phyloP scores from a whole-genome alignment of 2,329 filamentous ascomycete genomes.

The Trichophyton verrucosum region DNA sequence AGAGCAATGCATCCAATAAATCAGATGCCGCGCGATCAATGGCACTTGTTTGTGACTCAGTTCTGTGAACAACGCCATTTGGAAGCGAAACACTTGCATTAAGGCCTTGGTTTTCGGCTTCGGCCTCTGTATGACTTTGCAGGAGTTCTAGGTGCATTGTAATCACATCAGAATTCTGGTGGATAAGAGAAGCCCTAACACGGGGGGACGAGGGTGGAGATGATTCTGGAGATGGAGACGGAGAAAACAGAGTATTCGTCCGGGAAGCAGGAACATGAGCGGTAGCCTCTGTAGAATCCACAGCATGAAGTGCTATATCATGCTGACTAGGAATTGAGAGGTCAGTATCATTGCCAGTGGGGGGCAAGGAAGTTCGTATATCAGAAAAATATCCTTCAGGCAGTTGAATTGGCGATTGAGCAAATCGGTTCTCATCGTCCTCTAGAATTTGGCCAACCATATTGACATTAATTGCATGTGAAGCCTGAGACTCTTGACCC shows the following conservation, averaged over 20 bases:
- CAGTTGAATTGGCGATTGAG: slow-evolving; percentile 30
- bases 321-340: slow-evolving; percentile 4
- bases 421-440: slow-evolving; percentile 27
- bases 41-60: slow-evolving; percentile 18
- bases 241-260: slow-evolving; percentile 31
- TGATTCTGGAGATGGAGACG: slow-evolving; percentile 28
- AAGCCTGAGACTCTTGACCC: slow-evolving; percentile 5
- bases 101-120: background rate
- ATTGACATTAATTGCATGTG: slow-evolving; percentile 9
- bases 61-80: slow-evolving; percentile 10
- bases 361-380: slow-evolving; percentile 13
- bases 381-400: slow-evolving; percentile 19
- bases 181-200: slow-evolving; percentile 32
- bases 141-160: slow-evolving; percentile 34
- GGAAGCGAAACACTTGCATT: slow-evolving; percentile 4
- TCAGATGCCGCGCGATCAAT: slow-evolving; percentile 20
- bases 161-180: slow-evolving; percentile 32
- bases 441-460: slow-evolving; percentile 15
- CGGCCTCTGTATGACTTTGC: slow-evolving; percentile 15
- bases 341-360: background rate
- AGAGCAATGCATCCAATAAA: slow-evolving; percentile 25
- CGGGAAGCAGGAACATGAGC: slow-evolving; percentile 17
- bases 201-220: slow-evolving; percentile 31
- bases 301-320: background rate
- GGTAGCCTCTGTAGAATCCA: too few species aligned